Conservation (phyloP, 768 basidiomycete genomes). For the Hydnum rufescens region DNA sequence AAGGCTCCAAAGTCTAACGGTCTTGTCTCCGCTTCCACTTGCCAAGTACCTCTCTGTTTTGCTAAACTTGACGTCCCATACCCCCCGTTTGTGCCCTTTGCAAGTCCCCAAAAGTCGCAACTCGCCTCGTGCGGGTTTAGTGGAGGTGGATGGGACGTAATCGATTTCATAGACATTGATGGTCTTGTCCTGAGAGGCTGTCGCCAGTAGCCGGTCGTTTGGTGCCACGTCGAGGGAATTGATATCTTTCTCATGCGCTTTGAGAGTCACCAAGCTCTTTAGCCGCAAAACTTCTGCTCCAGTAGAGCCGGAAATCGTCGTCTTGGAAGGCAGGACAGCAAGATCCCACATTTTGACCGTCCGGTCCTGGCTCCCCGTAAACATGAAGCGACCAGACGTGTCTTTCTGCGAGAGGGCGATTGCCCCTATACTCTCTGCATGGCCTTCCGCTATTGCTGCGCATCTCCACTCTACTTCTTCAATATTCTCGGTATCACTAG, state of each 20-base stretch:
- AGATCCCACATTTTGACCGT: constrained; percentile 99
- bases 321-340: constrained; percentile 20
- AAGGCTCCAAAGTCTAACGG: constrained; percentile 82
- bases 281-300: constrained; percentile 29
- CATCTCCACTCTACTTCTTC: constrained; percentile 36
- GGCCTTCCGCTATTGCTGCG: constrained; percentile 78
- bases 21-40: constrained; percentile 89
- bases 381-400: constrained; percentile 35
- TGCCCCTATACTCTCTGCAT: constrained; percentile 84
- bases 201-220: constrained; percentile 71
- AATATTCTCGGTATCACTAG: constrained; percentile 12
- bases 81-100: constrained; percentile 90
- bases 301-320: constrained; percentile 15
- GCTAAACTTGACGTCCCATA: constrained; percentile 88
- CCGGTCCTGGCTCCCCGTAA: constrained; percentile 90
- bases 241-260: constrained; percentile 97
- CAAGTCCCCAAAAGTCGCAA: constrained; percentile 66
- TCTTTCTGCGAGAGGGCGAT: constrained; percentile 53
- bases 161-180: constrained; percentile 76
- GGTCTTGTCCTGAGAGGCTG: constrained; percentile 89
- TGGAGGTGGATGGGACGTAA: constrained; percentile 20
- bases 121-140: constrained; percentile 33
- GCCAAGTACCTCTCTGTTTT: constrained; percentile 66
- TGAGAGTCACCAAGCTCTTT: constrained; percentile 64
- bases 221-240: constrained; percentile 88